phyloP scores from a whole-genome alignment of 1,284 basidiomycete species.

The Apiotrichum mycotoxinovorans region DNA sequence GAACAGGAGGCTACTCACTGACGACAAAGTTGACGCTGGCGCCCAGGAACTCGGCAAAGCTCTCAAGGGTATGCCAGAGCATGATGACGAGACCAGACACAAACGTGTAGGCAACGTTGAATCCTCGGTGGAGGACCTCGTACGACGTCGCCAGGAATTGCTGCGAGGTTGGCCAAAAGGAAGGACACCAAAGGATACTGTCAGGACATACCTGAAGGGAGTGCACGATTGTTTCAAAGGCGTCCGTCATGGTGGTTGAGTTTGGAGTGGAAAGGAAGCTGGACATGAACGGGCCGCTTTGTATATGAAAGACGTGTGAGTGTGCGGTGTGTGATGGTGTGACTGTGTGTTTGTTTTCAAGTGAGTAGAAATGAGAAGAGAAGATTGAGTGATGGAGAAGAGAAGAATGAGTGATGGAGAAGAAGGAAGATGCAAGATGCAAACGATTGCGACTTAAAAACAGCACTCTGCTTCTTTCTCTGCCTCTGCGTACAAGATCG shows the following conservation, averaged over 20 bases:
- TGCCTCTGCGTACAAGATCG: neutral
- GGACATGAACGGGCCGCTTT: too few species aligned
- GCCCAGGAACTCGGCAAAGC: slow-evolving; percentile 34
- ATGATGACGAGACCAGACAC: slow-evolving; percentile 29
- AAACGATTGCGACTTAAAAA: too few species aligned
- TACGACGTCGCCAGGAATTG: slow-evolving; percentile 30
- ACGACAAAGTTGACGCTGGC: slow-evolving; percentile 36
- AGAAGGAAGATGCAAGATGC: neutral
- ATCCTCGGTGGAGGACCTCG: slow-evolving; percentile 27
- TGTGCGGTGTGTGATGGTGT: slow-evolving; percentile 1
- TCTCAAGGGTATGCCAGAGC: slow-evolving; percentile 31
- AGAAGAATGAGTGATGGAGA: slow-evolving; percentile 1
- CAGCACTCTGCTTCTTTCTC: too few species aligned
- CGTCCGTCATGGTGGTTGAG: slow-evolving; percentile 28
- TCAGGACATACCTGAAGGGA: slow-evolving; percentile 31
- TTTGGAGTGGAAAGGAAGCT: too few species aligned
- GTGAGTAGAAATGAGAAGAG: neutral
- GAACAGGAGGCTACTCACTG: slow-evolving; percentile 37
- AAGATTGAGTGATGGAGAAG: neutral
- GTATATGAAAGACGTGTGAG: neutral
- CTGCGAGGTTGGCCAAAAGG: slow-evolving; percentile 11
- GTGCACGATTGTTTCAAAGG: slow-evolving; percentile 30
- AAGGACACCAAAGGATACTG: neutral
- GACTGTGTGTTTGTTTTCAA: neutral
- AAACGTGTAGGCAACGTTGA: slow-evolving; percentile 31